Conservation (phyloP, 1,284 basidiomycete genomes). For the Peniophora sp. region DNA sequence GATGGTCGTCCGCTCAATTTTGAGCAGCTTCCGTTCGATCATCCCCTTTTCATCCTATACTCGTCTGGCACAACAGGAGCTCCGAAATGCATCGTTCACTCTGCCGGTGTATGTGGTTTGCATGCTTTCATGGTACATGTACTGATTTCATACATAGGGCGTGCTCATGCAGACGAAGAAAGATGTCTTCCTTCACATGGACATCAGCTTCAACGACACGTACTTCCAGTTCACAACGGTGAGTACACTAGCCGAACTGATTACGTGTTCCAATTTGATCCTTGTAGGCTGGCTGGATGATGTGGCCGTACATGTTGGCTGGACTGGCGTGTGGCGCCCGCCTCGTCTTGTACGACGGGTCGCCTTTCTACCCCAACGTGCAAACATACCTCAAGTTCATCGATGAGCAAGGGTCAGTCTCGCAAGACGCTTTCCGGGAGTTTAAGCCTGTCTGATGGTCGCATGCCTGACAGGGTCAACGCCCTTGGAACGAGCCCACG, state of each 20-base stretch:
- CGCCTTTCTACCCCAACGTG: constrained; percentile 56
- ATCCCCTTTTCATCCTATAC: constrained; percentile 83
- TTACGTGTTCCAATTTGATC: not conserved
- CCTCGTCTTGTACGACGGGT: constrained; percentile 60
- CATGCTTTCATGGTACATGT: not conserved
- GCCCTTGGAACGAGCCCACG: constrained; percentile 57
- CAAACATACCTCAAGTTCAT: constrained; percentile 51
- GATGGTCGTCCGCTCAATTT: constrained; percentile 44
- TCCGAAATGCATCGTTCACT: constrained; percentile 80
- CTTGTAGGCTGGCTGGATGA: constrained; percentile 66
- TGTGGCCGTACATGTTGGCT: constrained; percentile 59
- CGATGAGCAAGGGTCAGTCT: constrained; percentile 45
- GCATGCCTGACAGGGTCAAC: constrained; percentile 35
- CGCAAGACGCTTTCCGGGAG: not conserved
- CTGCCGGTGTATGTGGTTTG: constrained; percentile 59
- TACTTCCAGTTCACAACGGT: constrained; percentile 70
- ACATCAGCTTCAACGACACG: constrained; percentile 39
- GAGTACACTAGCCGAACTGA: constrained; percentile 12
- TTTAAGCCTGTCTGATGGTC: not conserved
- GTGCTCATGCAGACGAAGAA: constrained; percentile 58
- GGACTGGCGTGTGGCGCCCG: constrained; percentile 46
- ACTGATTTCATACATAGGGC: constrained; percentile 33
- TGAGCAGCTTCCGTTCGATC: constrained; percentile 73
- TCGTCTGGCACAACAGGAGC: constrained; percentile 83
- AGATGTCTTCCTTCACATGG: constrained; percentile 37